phyloP scores from a whole-genome alignment of 805 yeast genomes.

The Clavispora santaluciae region DNA sequence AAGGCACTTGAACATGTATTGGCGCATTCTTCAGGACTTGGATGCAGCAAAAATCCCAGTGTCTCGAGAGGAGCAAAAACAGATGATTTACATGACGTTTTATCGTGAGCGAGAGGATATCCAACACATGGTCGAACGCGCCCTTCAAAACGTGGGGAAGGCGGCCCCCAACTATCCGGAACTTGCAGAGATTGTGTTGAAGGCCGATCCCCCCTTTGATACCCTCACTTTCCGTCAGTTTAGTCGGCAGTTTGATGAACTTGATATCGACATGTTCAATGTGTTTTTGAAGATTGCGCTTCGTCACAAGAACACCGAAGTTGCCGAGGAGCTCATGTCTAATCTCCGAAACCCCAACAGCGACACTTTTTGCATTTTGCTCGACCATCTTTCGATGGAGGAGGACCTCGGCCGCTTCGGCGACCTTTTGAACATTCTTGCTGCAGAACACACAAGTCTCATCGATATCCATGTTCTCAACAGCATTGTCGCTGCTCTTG shows the following conservation, averaged over 20 bases:
- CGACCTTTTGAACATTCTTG: conserved; percentile 2
- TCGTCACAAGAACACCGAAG: conserved; percentile 20
- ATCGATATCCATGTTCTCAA: conserved; percentile 19
- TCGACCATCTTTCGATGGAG: conserved; percentile 10
- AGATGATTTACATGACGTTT: conserved; percentile 25
- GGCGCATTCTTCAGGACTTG: conserved; percentile 26
- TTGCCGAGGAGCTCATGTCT: conserved; percentile 20
- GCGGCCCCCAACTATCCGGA: background rate
- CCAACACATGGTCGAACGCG: conserved; percentile 8
- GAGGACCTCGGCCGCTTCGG: conserved; percentile 1
- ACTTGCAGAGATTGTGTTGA: background rate
- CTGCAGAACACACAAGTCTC: conserved; percentile 2
- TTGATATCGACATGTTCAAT: conserved; percentile 19
- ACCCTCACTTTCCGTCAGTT: conserved; percentile 18
- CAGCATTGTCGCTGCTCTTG: conserved; percentile 14
- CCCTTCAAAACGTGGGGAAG: background rate
- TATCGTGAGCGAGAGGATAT: conserved; percentile 27
- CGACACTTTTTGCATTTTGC: conserved; percentile 11
- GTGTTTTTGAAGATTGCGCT: conserved; percentile 25
- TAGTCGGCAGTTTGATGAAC: conserved; percentile 9
- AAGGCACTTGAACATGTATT: conserved; percentile 17
- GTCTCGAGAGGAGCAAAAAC: conserved; percentile 25
- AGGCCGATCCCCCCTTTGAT: conserved; percentile 14
- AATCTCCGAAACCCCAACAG: conserved; percentile 4
- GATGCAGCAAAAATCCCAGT: conserved; percentile 22